Conservation (phyloP, 768 basidiomycete genomes). For the Tulasnella sp. region DNA sequence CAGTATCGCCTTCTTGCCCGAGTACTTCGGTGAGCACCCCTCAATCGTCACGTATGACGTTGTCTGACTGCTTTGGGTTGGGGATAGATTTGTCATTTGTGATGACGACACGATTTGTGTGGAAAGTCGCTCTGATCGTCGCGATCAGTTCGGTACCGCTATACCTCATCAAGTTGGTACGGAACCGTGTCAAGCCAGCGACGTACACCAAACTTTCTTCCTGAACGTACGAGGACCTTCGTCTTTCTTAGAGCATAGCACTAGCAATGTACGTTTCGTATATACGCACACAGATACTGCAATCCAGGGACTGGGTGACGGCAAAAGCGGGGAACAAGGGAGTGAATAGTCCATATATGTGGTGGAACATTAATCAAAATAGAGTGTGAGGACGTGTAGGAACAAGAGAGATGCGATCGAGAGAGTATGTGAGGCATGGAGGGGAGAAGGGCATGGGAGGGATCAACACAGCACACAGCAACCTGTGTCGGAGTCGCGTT, state of each 20-base stretch:
- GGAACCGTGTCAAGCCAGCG: slow-evolving; percentile 78
- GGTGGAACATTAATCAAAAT: neutral
- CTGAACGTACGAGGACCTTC: neutral
- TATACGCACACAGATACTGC: neutral
- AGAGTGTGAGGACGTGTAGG: slow-evolving; percentile 4
- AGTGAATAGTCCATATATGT: slow-evolving; percentile 1
- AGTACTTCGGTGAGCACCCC: slow-evolving; percentile 78
- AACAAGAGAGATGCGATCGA: neutral
- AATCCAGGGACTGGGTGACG: neutral
- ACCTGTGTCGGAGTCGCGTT: slow-evolving; percentile 35
- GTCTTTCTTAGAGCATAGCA: neutral
- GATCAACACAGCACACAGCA: slow-evolving; percentile 59
- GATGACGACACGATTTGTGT: slow-evolving; percentile 71
- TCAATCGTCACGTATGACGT: neutral
- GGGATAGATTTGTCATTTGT: slow-evolving; percentile 76
- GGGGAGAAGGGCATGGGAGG: neutral
- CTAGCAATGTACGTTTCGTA: neutral
- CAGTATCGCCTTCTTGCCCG: slow-evolving; percentile 87
- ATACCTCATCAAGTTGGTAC: slow-evolving; percentile 79
- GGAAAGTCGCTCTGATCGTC: slow-evolving; percentile 93
- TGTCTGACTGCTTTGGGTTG: neutral
- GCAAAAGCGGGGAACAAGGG: neutral
- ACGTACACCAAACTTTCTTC: slow-evolving; percentile 70
- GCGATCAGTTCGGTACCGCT: slow-evolving; percentile 87
- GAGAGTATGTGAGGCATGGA: neutral